Evolutionary conservation across 2,329 filamentous ascomycete species (phyloP), one percentile per base, ranked within the genome.

Genomic region (Xylariaceae sp.): DNA sequence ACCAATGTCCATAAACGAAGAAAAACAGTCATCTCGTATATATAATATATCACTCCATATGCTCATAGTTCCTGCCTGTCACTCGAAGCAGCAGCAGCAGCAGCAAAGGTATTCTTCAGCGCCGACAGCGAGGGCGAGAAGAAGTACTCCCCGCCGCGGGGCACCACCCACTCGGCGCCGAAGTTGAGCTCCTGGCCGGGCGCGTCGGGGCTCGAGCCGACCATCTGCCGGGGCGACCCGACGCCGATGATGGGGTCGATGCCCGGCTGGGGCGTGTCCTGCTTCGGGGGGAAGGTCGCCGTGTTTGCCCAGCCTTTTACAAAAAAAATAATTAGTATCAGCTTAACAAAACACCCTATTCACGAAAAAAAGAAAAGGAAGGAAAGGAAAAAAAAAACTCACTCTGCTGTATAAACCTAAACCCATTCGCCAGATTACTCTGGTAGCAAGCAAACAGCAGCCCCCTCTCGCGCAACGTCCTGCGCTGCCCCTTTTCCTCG

Each of bases 391-490:
- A n/a, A n/a, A n/a, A n/a, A n/a, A n/a, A 44, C 57, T 48, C 47
- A 62, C 59, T 48, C 31, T 59, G 38, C 43, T 66, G 63, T 17
- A 65, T 46, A 46, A 67, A 67, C 9, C 58, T 50, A 46, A 70
- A 68, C 0, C 67, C 67, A 19, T 64, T 52, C 5, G 38, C 42
- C 15, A 71, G 56, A 31, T 61, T 59, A 43, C 62, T 65, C 48
- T 70, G 68, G 42, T 70, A 71, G 46, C 65, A 68, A 3, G 56
- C 56, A 38, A 71, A 71, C 12, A 70, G 51, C 8, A 71, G 53
- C 0, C 68, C 68, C 8, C 68, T 62, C n/a, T 68, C 61, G n/a
- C n/a, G n/a, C 1, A 48, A 18, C 16, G 58, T 42, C 11, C 50
- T 48, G 5, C 56, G 56, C 16, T 52, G 45, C 21, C 11, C 36